Evolutionary conservation across 148 eudicot species (phyloP).

Genomic region (Fagopyrum tataricum): DNA sequence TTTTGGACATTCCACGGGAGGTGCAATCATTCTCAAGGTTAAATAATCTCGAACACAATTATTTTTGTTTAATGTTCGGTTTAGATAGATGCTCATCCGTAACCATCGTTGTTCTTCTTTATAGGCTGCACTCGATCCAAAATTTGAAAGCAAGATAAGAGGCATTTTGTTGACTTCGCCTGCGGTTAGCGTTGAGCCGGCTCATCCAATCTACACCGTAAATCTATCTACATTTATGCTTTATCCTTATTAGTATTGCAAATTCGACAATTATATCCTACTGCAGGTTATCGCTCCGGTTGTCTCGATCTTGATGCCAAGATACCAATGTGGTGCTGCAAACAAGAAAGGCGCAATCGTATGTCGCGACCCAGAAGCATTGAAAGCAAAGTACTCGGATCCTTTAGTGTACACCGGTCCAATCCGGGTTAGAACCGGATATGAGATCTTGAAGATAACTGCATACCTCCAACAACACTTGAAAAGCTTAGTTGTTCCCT

Average conservation of each 20-base stretch:
- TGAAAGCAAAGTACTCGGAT: conserved; percentile 82
- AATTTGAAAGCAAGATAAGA: conserved; percentile 21
- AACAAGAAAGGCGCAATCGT: conserved; percentile 85
- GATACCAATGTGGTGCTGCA: conserved; percentile 86
- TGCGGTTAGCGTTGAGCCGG: conserved; percentile 82
- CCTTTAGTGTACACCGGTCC: conserved; percentile 94
- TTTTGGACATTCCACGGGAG: conserved; percentile 97
- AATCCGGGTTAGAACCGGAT: conserved; percentile 81
- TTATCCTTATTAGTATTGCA: no score
- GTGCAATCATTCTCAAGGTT: conserved; percentile 82
- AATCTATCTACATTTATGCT: neutral
- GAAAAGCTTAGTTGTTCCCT: conserved; percentile 63
- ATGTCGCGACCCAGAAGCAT: conserved; percentile 78
- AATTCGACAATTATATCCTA: neutral
- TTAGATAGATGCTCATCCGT: neutral
- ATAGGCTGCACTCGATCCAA: conserved; percentile 32
- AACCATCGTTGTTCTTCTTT: neutral
- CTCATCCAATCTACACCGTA: conserved; percentile 71
- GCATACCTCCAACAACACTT: conserved; percentile 60
- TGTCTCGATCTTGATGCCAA: conserved; percentile 76
- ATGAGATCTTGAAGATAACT: conserved; percentile 79
- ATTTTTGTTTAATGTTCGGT: neutral
- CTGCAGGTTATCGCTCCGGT: conserved; percentile 73
- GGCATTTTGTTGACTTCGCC: conserved; percentile 85
- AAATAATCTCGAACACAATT: neutral